Evolutionary conservation across 192 early-diverging fungal species (phyloP).

Genomic region (Backusella mclennaniae): DNA sequence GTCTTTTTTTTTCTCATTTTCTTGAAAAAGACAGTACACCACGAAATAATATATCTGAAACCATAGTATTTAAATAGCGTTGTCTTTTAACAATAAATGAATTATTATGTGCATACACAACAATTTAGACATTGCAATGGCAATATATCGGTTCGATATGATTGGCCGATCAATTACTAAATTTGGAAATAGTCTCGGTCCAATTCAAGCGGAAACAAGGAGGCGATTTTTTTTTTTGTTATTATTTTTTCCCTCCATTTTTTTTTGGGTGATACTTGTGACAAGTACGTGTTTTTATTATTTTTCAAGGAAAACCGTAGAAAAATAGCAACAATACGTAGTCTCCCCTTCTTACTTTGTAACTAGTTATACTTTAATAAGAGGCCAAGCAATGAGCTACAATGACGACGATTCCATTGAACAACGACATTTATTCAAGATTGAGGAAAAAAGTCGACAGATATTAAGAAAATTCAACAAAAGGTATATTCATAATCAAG

Average conservation of each 20-base stretch:
- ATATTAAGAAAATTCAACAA: slow-evolving; percentile 4
- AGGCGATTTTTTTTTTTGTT: background rate
- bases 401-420: background rate
- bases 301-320: background rate
- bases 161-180: background rate
- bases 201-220: background rate
- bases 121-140: background rate
- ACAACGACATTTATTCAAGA: background rate
- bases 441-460: background rate
- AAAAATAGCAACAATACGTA: background rate
- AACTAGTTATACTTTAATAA: background rate
- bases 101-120: background rate
- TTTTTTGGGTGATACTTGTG: background rate
- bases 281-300: background rate
- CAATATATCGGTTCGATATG: background rate
- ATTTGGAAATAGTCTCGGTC: background rate
- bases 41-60: background rate
- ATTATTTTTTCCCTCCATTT: background rate
- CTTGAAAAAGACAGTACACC: background rate
- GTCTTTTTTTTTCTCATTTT: background rate
- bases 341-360: background rate
- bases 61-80: background rate
- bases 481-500: background rate
- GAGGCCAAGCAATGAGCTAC: background rate
- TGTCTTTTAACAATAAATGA: background rate